Percentiles rank a stretch among this genome's conserved stretches.
phyloP scores from a whole-genome alignment of 2,329 filamentous ascomycete species.

The Pseudocercospora pini-densiflorae region DNA sequence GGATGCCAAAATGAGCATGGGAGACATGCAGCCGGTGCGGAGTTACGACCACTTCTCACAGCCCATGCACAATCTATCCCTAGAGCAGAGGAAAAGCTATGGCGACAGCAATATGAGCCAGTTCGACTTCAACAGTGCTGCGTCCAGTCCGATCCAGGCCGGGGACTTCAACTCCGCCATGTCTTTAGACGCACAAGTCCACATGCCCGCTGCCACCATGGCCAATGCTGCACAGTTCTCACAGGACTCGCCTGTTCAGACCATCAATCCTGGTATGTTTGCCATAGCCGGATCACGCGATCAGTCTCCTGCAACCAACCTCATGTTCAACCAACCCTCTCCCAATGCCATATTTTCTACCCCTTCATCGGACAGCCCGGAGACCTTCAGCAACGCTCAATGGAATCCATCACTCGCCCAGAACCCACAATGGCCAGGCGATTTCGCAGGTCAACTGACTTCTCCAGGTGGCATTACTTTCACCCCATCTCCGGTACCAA shows the following conservation, averaged over 20 bases:
- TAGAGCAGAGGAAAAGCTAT: conserved; percentile 37
- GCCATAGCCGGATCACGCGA: conserved; percentile 37
- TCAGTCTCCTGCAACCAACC: conserved; percentile 36
- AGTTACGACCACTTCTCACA: conserved; percentile 37
- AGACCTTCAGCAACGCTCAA: conserved; percentile 37
- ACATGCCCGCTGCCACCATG: conserved; percentile 24
- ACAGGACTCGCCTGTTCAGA: conserved; percentile 39
- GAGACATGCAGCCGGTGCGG: conserved; percentile 31
- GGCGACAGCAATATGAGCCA: conserved; percentile 53
- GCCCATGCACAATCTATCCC: conserved; percentile 40
- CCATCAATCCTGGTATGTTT: conserved; percentile 42
- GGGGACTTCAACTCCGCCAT: conserved; percentile 37
- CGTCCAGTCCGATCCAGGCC: conserved; percentile 56
- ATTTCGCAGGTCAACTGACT: conserved; percentile 38
- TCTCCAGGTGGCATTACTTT: conserved; percentile 40
- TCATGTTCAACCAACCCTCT: conserved; percentile 40
- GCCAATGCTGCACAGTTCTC: conserved; percentile 29
- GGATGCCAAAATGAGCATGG: conserved; percentile 35
- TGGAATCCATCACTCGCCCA: conserved; percentile 35
- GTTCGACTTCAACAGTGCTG: conserved; percentile 64
- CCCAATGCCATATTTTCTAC: conserved; percentile 43
- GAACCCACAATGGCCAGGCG: conserved; percentile 40
- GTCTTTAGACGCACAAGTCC: conserved; percentile 34
- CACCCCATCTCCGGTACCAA: conserved; percentile 42
- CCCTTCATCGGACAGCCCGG: conserved; percentile 42